phyloP scores from a whole-genome alignment of 1,284 basidiomycete species.

The Malassezia sp. region DNA sequence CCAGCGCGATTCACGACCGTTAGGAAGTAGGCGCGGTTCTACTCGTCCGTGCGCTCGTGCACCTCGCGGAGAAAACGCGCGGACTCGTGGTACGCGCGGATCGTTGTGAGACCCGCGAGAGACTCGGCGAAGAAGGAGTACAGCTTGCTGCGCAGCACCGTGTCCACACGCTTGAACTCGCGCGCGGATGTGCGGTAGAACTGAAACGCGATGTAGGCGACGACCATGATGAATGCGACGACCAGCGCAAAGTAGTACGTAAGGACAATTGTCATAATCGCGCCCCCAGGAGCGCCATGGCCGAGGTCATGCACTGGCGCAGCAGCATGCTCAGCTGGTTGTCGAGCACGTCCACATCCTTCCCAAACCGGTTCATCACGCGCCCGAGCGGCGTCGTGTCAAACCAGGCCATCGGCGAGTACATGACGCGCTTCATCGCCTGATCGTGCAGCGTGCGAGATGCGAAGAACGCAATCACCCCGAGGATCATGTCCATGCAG shows the following conservation, averaged over 20 bases:
- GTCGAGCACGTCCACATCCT: conserved; percentile 74
- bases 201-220: conserved; percentile 50
- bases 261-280: conserved; percentile 60
- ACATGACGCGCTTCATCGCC: conserved; percentile 54
- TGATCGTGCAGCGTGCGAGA: conserved; percentile 55
- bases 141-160: conserved; percentile 56
- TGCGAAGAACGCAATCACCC: conserved; percentile 59
- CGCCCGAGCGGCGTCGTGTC: conserved; percentile 72
- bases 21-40: conserved; percentile 81
- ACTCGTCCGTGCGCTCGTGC: conserved; percentile 58
- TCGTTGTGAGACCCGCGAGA: conserved; percentile 68
- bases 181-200: conserved; percentile 80
- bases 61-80: conserved; percentile 53
- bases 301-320: conserved; percentile 39
- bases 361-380: conserved; percentile 65
- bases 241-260: conserved; percentile 58
- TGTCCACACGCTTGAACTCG: conserved; percentile 74
- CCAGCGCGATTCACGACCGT: conserved; percentile 63
- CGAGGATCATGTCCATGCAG: conserved; percentile 54
- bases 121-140: conserved; percentile 79
- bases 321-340: conserved; percentile 52
- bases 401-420: conserved; percentile 64
- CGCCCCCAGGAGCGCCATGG: conserved; percentile 52
- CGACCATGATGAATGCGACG: conserved; percentile 46
- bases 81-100: conserved; percentile 60